Percentiles rank a stretch among this genome's conserved stretches.
These are phyloP conservation scores for Pseudogymnoascus sp. DNA, from an alignment of 2,329 filamentous ascomycete genomes.

Conservation along the genomic window DNA sequence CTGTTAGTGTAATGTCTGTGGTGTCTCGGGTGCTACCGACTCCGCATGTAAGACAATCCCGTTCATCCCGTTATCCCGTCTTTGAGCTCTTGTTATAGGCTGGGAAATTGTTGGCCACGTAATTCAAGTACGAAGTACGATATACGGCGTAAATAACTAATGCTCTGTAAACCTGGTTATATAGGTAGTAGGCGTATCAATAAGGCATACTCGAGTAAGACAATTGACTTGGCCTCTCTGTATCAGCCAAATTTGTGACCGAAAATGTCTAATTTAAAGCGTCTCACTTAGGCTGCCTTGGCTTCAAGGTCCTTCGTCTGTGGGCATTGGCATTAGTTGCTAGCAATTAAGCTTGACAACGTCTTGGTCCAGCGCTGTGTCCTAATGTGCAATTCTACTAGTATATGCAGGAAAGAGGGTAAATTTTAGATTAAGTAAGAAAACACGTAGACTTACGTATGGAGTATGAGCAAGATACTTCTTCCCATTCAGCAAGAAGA, in stretches of 20 bases:
- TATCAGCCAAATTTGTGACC: background rate
- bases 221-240: background rate
- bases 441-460: background rate
- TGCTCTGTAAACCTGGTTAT: background rate
- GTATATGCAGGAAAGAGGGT: background rate
- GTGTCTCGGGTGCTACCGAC: conserved; percentile 5
- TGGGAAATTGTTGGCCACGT: background rate
- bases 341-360: background rate
- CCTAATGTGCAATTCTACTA: conserved; percentile 3
- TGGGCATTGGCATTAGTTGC: background rate
- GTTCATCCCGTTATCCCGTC: background rate
- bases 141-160: background rate
- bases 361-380: background rate
- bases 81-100: background rate
- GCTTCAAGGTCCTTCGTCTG: background rate
- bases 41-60: background rate
- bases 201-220: background rate
- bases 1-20: background rate
- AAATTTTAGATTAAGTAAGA: background rate
- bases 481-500: background rate
- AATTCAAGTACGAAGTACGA: background rate
- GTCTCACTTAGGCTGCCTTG: background rate
- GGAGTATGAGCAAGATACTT: background rate
- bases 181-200: background rate
- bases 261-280: background rate